These are phyloP conservation scores for Geotrichum europaeum DNA, from an alignment of 1,139 yeast species.

Conservation along the genomic window DNA sequence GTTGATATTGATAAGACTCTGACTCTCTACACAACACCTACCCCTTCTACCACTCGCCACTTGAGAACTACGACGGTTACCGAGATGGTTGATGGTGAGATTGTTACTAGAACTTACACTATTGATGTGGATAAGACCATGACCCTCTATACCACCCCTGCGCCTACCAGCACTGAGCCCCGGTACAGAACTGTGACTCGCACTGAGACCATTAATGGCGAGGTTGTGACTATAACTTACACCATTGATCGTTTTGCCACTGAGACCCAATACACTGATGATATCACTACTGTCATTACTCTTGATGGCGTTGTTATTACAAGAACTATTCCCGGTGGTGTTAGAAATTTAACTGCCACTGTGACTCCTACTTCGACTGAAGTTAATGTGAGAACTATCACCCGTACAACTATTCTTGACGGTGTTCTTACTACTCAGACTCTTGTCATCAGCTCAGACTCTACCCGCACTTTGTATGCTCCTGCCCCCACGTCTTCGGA, in stretches of 20 bases:
- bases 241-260: slow-evolving; percentile 1
- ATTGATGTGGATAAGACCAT: neutral
- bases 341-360: neutral
- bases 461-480: slow-evolving; percentile 1
- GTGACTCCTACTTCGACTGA: slow-evolving; percentile 13
- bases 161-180: neutral
- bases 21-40: slow-evolving; percentile 1
- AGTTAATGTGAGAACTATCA: neutral
- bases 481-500: slow-evolving; percentile 8
- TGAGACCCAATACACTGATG: slow-evolving; percentile 9
- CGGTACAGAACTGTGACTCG: neutral
- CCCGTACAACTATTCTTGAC: neutral
- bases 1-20: neutral
- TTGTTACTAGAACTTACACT: slow-evolving; percentile 7
- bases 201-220: slow-evolving; percentile 10
- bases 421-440: slow-evolving; percentile 5
- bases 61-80: slow-evolving; percentile 5
- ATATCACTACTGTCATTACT: slow-evolving; percentile 12
- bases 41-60: slow-evolving; percentile 1
- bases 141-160: slow-evolving; percentile 1
- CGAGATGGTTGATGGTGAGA: slow-evolving; percentile 7
- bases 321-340: slow-evolving; percentile 5
- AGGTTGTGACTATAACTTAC: slow-evolving; percentile 8
- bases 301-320: slow-evolving; percentile 10
- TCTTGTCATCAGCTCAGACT: slow-evolving; percentile 1